Base-by-base conservation (phyloP, 805 yeast genomes). In the Candida succiphila region DNA sequence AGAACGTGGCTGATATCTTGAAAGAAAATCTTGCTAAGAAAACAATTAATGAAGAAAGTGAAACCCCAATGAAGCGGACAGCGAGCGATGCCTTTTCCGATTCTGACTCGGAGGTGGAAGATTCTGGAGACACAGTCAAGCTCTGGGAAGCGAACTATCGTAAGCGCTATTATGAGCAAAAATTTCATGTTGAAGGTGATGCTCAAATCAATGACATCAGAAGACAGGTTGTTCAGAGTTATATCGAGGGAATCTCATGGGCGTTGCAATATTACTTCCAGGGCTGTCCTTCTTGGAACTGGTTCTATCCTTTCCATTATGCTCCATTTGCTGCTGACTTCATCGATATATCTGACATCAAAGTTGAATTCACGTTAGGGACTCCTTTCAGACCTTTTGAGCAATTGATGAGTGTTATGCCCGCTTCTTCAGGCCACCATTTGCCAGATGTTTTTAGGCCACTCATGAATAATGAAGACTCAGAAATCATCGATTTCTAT, bases 221-320 rank as follows among this genome's bases (percentile, higher is more conserved):
- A 29, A 69, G 67, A 40, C 64, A 68, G 29, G 76, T 92, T 48
- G 86, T 78, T 0, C 62, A 64, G 35, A 70, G 76, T 31, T 92
- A 92, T 50, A 69, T 92, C 35, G 96, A 89, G 56, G 99, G 99
- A 40, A 82, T 92, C 4, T 76, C 95, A n/a, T 92, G 99, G 99
- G 95, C 80, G 2, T 64, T 92, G 42, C 59, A 85, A 34, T 92
- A 92, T 55, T 92, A 92, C 59, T 89, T 85, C 56, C 97, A 92
- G 57, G 97, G 96, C 2, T 89, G 97, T 60, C 95, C 95, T 0
- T 89, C 97, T 0, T 92, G 99, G 99, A 78, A 78, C 35, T 92
- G 98, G 98, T 92, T 75, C 56, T 92, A 80, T 48, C 98, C 97
- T 0, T 89, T 79, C 53, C 97, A 92, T 52, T 94, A 92, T 60